These are phyloP conservation scores for Calocera viscosa DNA, from an alignment of 768 basidiomycete genomes.

Conservation along the genomic window DNA sequence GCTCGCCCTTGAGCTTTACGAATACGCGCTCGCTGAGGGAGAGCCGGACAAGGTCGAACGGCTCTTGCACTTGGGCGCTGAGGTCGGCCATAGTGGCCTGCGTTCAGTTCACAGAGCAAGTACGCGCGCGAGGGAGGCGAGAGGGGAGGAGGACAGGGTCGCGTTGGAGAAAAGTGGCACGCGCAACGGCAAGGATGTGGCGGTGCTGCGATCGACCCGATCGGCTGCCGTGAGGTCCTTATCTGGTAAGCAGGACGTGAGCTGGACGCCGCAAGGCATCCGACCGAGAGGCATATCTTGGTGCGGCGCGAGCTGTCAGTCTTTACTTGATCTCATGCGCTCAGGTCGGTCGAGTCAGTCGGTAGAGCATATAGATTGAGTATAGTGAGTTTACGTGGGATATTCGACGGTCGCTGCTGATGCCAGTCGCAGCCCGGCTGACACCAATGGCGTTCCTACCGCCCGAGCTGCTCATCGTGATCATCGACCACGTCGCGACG, in stretches of 20 bases:
- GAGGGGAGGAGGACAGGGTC: not conserved
- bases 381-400: too few species aligned
- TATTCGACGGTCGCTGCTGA: too few species aligned
- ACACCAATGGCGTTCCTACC: not conserved
- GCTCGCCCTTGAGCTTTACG: constrained; percentile 90
- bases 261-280: too few species aligned
- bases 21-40: constrained; percentile 96
- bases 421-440: not conserved
- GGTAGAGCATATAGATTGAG: too few species aligned
- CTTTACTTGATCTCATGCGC: too few species aligned
- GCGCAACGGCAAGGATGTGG: too few species aligned
- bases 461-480: not conserved
- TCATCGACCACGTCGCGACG: not conserved
- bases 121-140: not conserved
- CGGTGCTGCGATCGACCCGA: too few species aligned
- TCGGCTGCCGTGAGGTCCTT: too few species aligned
- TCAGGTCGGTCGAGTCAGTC: too few species aligned
- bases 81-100: constrained; percentile 19
- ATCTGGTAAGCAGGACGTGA: too few species aligned
- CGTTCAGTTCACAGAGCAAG: not conserved
- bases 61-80: constrained; percentile 62
- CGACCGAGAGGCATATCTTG: too few species aligned
- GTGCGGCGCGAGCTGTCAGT: too few species aligned
- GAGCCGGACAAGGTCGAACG: constrained; percentile 91
- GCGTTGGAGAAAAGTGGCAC: not conserved